A percentile compares a stretch with the other conserved stretches of the same genome.
These are phyloP conservation scores for Boletus pseudopeckii DNA, from an alignment of 768 basidiomycete genomes.

Conservation along the genomic window DNA sequence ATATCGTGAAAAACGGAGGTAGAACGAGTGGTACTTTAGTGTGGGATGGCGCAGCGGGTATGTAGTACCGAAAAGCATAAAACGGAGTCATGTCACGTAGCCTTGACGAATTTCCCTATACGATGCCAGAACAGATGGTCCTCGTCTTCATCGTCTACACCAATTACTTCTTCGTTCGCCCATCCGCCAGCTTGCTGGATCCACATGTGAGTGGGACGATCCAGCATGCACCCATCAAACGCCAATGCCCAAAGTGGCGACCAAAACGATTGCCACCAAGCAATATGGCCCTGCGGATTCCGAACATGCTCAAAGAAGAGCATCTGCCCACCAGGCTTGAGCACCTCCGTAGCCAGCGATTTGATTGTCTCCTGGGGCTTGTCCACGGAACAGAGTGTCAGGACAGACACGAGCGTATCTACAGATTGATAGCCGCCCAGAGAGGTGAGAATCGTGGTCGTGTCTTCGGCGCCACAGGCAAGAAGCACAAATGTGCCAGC, in stretches of 20 bases:
- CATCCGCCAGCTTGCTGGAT: slow-evolving; percentile 46
- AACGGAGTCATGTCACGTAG: slow-evolving; percentile 2
- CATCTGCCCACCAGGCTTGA: slow-evolving; percentile 62
- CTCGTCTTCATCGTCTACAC: slow-evolving; percentile 48
- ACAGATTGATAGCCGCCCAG: slow-evolving; percentile 38
- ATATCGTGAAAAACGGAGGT: background rate
- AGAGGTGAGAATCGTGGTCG: slow-evolving; percentile 42
- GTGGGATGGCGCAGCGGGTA: background rate
- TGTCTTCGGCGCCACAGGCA: slow-evolving; percentile 61
- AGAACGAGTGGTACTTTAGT: background rate
- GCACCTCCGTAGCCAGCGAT: slow-evolving; percentile 45
- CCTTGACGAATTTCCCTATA: slow-evolving; percentile 55
- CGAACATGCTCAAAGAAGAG: slow-evolving; percentile 72
- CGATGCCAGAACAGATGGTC: slow-evolving; percentile 62
- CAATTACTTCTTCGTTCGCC: slow-evolving; percentile 45
- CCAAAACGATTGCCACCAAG: slow-evolving; percentile 75
- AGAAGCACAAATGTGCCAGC: slow-evolving; percentile 57
- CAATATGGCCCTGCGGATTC: slow-evolving; percentile 49
- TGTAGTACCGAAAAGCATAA: background rate
- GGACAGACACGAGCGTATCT: slow-evolving; percentile 62
- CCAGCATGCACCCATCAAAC: slow-evolving; percentile 64
- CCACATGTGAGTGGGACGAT: slow-evolving; percentile 51
- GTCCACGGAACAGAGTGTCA: slow-evolving; percentile 67
- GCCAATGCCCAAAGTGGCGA: slow-evolving; percentile 59
- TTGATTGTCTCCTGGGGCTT: slow-evolving; percentile 46